Base-by-base conservation (phyloP, 176 grass and related monocot species). In the Calamus simplicifolius region DNA sequence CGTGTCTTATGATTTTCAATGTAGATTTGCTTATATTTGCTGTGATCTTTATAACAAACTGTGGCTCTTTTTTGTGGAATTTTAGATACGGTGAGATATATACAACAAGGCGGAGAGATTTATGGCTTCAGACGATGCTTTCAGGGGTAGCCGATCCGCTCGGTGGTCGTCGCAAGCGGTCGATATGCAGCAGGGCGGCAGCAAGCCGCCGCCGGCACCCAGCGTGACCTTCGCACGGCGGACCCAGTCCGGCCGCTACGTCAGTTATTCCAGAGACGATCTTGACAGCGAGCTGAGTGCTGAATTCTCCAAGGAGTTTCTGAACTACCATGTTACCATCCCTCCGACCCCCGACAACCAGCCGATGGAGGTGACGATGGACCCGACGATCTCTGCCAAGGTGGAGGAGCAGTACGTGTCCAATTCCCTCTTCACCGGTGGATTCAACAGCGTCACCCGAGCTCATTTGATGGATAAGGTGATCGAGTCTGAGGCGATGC, bases 401-500 rank as follows among this genome's bases (percentile, higher is more conserved):
- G 93, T 98, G 0, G 93, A 92, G 75, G 93, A 98, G 66, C 93
- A 92, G 56, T 92, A 98, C 51, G 88, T 92, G 27, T 92, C 87
- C 48, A 98, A 83, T 69, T 92, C 93, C 2, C 71, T 98, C 62
- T 98, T 98, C 81, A 98, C 93, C 4, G 93, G 93, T 10, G 93
- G 87, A 1, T 92, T 88, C 76, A 92, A 98, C 69, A 98, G 79
- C 56, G 81, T 85, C 62, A 92, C 93, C 16, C 75, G 93, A 26
- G 87, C 93, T 0, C 93, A 89, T 74, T 82, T 98, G 66, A 98
- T 98, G 93, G 93, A 98, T 66, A 98, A 98, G 69, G 88, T 89
- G 13, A 89, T 72, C 43, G 93, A 98, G 1, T 92, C 88, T 0
- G 87, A 89, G 66, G 69, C 87, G 23, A 69, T 26, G 19, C 88